phyloP scores from a whole-genome alignment of 805 yeast genomes.

The Ogataea pignaliae region DNA sequence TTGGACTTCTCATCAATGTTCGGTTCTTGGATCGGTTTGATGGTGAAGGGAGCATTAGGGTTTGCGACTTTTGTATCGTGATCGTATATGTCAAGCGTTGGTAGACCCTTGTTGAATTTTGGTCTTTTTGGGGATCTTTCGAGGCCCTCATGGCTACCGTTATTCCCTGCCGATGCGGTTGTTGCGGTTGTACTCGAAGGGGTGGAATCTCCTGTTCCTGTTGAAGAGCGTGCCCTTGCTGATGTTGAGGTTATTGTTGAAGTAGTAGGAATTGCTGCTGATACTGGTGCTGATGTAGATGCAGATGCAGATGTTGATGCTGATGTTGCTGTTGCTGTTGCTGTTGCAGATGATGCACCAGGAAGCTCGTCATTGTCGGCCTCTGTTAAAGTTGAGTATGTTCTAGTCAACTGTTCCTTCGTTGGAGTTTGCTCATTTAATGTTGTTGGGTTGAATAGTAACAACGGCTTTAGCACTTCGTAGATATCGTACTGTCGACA shows the following conservation, averaged over 20 bases:
- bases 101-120: constrained; percentile 10
- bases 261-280: no score
- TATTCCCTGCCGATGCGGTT: no score
- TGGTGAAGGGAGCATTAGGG: constrained; percentile 43
- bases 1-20: constrained; percentile 28
- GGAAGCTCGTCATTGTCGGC: constrained; percentile 12
- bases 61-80: constrained; percentile 37
- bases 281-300: constrained; percentile 31
- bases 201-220: no score
- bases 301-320: constrained; percentile 42
- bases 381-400: constrained; percentile 17
- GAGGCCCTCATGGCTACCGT: constrained; percentile 3
- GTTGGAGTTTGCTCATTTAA: constrained; percentile 35
- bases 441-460: constrained; percentile 31
- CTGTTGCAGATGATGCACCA: constrained; percentile 86
- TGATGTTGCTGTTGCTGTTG: constrained; percentile 83
- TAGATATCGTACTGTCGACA: constrained; percentile 58
- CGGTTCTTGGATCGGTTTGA: constrained; percentile 39
- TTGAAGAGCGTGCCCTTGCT: no score
- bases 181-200: no score
- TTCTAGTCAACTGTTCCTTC: constrained; percentile 35
- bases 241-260: no score
- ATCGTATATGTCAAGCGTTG: constrained; percentile 27
- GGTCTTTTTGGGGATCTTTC: constrained; percentile 10
- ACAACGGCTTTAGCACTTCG: constrained; percentile 47